Conservation (phyloP, 306 rosid genomes). For the Rosa multiflora region DNA sequence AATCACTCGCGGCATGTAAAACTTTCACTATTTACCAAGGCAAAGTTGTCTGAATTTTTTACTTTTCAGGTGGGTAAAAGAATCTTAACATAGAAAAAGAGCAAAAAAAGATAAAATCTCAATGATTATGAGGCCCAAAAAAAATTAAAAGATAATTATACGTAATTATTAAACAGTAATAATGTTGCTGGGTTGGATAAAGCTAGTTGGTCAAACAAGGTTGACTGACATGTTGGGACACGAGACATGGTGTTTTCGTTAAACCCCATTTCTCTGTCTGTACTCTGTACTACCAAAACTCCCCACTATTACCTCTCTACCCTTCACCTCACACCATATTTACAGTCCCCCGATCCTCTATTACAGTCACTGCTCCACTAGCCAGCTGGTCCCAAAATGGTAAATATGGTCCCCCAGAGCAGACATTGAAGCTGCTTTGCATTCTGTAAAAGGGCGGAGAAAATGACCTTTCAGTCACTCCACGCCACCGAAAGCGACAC, state of each 20-base stretch:
- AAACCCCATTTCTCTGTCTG: neutral
- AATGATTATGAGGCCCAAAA: neutral
- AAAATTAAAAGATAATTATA: slow-evolving; percentile 17
- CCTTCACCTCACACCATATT: neutral
- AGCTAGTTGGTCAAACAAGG: slow-evolving; percentile 43
- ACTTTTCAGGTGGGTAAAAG: neutral
- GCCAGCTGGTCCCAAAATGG: slow-evolving; percentile 35
- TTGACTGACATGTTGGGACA: slow-evolving; percentile 50
- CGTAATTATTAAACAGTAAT: slow-evolving; percentile 50
- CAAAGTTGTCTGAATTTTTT: neutral
- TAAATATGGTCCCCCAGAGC: slow-evolving; percentile 8
- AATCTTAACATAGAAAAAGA: neutral
- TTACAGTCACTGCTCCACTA: slow-evolving; percentile 8
- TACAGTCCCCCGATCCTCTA: neutral
- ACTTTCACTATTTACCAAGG: neutral
- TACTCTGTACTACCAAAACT: neutral
- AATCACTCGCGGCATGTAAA: neutral
- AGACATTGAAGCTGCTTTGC: neutral
- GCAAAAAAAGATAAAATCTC: neutral
- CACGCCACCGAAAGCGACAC: slow-evolving; percentile 26
- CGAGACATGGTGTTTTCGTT: slow-evolving; percentile 27
- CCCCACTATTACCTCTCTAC: neutral
- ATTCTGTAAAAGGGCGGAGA: neutral
- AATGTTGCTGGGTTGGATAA: slow-evolving; percentile 43
- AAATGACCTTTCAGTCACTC: slow-evolving; percentile 27